Base-by-base conservation (phyloP, 176 grass and related monocot species). In the Saccharum spontaneum region DNA sequence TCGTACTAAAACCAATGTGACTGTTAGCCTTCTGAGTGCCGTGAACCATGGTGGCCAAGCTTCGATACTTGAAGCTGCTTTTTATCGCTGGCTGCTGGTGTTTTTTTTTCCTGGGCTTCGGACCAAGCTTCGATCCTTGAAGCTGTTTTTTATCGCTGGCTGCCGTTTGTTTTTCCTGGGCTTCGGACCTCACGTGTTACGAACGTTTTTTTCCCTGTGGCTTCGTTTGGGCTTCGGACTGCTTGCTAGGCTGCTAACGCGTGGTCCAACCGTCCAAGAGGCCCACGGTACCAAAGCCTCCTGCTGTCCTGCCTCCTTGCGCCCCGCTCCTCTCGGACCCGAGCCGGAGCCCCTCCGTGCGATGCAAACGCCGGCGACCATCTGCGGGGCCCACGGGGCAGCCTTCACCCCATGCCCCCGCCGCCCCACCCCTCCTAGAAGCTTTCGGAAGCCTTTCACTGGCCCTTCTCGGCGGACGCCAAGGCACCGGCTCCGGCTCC, bases 301-400 rank as follows among this genome's bases (percentile, higher is more conserved):
- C 64, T 57, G 36, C 44, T 41, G 20, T 28, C 69, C 38, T 22
- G 0, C 69, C 69, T 13, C 36, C 14, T 9, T 16, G 12, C 26
- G 17, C 26, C 45, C 45, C 26, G 13, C 12, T 14, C 26, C 22
- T 23, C 61, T 30, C 82, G 63, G 36, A 59, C 28, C 44, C 26
- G 38, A 39, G 28, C 10, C 26, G 43, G 44, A 50, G 79, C 17
- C 39, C 13, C 34, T 24, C 30, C 7, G 68, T 31, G 48, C 46
- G 77, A 84, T 55, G 83, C 71, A n/a, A 67, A 90, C 76, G 88
- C 88, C 67, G 84, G 45, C 88, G 73, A 90, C 43, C 79, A n/a
- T 55, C 67, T 86, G 79, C 43, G 83, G 78, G n/a, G 54, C 78
- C 50, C 73, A 10, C 65, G 41, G 52, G 64, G 12, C 41, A 3